These are phyloP conservation scores for Echria macrotheca DNA, from an alignment of 495 filamentous ascomycete genomes.

Conservation along the genomic window DNA sequence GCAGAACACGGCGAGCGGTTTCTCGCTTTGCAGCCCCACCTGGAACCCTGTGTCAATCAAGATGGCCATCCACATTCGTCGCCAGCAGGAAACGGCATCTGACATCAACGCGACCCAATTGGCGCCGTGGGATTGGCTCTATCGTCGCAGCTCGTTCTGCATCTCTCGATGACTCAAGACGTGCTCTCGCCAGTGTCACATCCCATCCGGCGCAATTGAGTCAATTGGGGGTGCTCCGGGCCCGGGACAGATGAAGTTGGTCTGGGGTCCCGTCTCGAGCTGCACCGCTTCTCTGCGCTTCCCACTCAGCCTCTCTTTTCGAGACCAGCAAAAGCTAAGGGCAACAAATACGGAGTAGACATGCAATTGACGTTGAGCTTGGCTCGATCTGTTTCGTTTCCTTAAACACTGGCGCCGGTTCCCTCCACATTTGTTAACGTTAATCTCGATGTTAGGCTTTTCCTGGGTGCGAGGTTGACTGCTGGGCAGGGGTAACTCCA, in stretches of 20 bases:
- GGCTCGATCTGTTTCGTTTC: too few species aligned
- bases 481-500: background rate
- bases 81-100: background rate
- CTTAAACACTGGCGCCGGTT: background rate
- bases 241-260: background rate
- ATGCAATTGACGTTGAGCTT: too few species aligned
- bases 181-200: background rate
- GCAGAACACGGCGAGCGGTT: conserved; percentile 31
- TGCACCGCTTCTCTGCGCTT: too few species aligned
- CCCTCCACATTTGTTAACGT: background rate
- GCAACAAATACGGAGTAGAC: too few species aligned
- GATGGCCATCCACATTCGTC: conserved; percentile 3
- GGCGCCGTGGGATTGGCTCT: background rate
- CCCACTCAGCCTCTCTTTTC: background rate
- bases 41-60: conserved; percentile 6
- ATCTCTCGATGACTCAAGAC: conserved; percentile 16
- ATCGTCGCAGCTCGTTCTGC: background rate
- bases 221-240: too few species aligned
- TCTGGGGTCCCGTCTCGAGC: background rate
- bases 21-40: background rate
- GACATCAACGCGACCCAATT: conserved; percentile 1
- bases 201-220: conserved; percentile 7
- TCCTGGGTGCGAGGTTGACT: background rate
- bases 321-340: too few species aligned
- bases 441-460: background rate